Evolutionary conservation across 2,329 filamentous ascomycete species (phyloP), one percentile per base, ranked within the genome.

Genomic region (Diplodia seriata): DNA sequence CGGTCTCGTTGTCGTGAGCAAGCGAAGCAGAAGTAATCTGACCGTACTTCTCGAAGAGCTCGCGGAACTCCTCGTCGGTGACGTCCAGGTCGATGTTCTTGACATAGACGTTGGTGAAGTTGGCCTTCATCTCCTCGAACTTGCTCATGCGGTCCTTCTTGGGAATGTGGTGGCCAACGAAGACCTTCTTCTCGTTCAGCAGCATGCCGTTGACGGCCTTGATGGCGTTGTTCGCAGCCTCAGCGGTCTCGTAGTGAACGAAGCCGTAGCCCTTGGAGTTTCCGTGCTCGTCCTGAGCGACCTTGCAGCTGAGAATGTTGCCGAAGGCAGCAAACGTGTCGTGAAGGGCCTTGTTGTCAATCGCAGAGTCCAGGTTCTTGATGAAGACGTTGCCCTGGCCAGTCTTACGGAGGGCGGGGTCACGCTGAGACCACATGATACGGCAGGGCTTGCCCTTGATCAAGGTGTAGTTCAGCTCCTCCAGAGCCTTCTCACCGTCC

Each of bases 81-180:
- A 90, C 92, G 59, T 97, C 94, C 43, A 84, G 77, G 76, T 90
- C 88, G 75, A 99, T 91, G 85, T 99, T 99, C 90, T 99, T 99
- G 85, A 99, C 92, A 85, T 99, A 99, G 82, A 99, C 90, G 82
- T 99, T 99, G 86, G 95, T 99, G 88, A 96, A 99, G 87, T 99
- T 99, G 82, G 95, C 95, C 90, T 99, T 99, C 94, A 99, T 99
- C 87, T 99, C 95, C 86, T 99, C 95, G 76, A 98, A 98, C 86
- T 99, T 99, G 92, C 93, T 97, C 88, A 98, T 95, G 76, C 95
- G 94, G 80, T 99, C 95, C 88, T 98, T 98, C 91, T 98, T 98
- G 81, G 95, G 94, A 77, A 99, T 98, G 85, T 99, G 95, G 84
- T 97, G 94, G 72, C 95, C 95, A 74, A 99, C 95, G 76, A 96